phyloP scores from a whole-genome alignment of 2,329 filamentous ascomycete genomes.

The Dactylellina parvicollis region DNA sequence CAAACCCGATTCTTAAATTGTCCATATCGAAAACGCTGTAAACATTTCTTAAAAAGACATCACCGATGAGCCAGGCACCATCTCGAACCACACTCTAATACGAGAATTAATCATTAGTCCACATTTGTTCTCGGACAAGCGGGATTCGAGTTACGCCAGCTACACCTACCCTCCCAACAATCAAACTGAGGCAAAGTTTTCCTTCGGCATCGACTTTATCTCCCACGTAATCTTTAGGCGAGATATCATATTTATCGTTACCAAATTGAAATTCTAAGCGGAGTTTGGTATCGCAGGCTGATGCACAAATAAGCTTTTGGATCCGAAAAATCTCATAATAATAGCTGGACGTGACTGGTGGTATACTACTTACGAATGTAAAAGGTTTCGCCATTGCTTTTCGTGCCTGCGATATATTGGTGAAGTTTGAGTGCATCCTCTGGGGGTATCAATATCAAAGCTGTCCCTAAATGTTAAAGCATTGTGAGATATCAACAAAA shows the following conservation, averaged over 20 bases:
- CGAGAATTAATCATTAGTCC: neutral
- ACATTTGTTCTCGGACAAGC: neutral
- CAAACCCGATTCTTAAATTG: constrained; percentile 69
- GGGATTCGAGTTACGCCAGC: neutral
- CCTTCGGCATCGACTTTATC: constrained; percentile 58
- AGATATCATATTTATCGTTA: constrained; percentile 73
- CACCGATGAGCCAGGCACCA: constrained; percentile 78
- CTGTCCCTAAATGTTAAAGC: constrained; percentile 21
- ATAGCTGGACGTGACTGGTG: too few species aligned
- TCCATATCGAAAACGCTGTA: constrained; percentile 86
- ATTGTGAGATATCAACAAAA: constrained; percentile 67
- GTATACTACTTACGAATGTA: constrained; percentile 57
- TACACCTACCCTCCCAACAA: constrained; percentile 54
- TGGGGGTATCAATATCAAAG: constrained; percentile 72
- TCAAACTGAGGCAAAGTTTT: constrained; percentile 61
- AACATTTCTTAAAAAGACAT: constrained; percentile 88
- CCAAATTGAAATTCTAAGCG: constrained; percentile 74
- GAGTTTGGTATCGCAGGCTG: constrained; percentile 76
- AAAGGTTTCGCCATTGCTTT: constrained; percentile 70
- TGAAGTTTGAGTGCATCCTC: constrained; percentile 75
- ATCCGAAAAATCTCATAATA: neutral
- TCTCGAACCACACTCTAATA: constrained; percentile 39
- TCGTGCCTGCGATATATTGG: constrained; percentile 71
- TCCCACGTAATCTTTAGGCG: constrained; percentile 75
- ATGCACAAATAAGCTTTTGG: constrained; percentile 54